These are phyloP conservation scores for Celoporthe dispersa DNA, from an alignment of 2,329 filamentous ascomycete genomes.

Conservation along the genomic window DNA sequence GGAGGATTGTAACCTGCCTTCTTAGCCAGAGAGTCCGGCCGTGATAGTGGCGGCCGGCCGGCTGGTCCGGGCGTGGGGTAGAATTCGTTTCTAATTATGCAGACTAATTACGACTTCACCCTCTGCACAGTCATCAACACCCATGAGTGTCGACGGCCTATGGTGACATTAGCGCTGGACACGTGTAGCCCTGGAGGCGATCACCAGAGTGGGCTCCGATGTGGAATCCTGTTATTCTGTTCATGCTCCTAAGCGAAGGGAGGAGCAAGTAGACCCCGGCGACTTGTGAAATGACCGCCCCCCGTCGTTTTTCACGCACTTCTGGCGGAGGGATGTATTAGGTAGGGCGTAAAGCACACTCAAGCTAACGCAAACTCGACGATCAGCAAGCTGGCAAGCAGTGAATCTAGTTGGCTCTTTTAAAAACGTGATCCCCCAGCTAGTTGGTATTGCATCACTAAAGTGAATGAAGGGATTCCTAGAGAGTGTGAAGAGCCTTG, in stretches of 20 bases:
- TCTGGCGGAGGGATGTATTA: conserved; percentile 1
- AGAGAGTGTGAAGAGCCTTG: conserved; percentile 9
- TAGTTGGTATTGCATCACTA: conserved; percentile 3
- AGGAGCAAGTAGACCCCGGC: conserved; percentile 3
- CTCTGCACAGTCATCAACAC: conserved; percentile 11
- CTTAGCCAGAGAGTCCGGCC: not conserved
- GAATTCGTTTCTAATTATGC: conserved; percentile 11
- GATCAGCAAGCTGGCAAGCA: conserved; percentile 1
- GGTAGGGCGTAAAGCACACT: not conserved
- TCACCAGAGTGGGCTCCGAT: not conserved
- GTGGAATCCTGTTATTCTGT: conserved; percentile 4
- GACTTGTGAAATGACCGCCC: conserved; percentile 6
- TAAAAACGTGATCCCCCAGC: not conserved
- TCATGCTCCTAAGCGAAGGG: conserved; percentile 13
- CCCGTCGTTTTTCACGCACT: not conserved
- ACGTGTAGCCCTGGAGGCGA: conserved; percentile 1
- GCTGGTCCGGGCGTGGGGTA: not conserved
- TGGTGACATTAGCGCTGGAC: conserved; percentile 3
- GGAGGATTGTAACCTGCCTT: conserved; percentile 4
- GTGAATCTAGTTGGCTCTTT: not conserved
- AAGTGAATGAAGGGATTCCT: conserved; percentile 4
- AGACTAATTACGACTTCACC: conserved; percentile 17
- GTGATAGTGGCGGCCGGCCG: conserved; percentile 15
- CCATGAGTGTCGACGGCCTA: not conserved
- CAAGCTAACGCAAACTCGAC: conserved; percentile 1